Evolutionary conservation across 345 rosid genomes (phyloP).

Genomic region (Passiflora organensis): DNA sequence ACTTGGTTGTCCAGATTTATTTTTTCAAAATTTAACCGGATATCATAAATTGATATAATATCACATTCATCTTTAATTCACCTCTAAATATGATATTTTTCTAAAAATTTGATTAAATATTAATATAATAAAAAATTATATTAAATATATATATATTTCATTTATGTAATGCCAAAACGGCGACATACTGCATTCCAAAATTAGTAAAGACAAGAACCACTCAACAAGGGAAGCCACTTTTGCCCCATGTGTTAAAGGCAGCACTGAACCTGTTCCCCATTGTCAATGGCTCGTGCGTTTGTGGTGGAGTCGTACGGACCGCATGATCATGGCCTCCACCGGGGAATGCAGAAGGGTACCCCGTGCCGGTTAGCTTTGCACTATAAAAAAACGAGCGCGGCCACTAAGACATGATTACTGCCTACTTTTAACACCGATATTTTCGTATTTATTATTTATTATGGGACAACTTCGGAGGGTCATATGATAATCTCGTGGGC

Average conservation of each 20-base stretch:
- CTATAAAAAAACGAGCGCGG: background rate
- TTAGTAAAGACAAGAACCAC: too few relatives aligned
- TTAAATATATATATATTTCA: too few relatives aligned
- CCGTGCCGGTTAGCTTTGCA: background rate
- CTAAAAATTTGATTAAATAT: too few relatives aligned
- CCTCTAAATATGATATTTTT: too few relatives aligned
- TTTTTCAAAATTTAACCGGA: too few relatives aligned
- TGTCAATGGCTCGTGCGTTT: background rate
- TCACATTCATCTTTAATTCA: too few relatives aligned
- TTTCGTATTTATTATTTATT: background rate
- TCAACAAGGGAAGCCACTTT: background rate
- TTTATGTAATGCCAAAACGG: too few relatives aligned
- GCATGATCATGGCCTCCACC: background rate
- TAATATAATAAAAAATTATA: too few relatives aligned
- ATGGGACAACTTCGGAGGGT: background rate
- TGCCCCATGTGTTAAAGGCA: background rate
- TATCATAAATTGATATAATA: too few relatives aligned
- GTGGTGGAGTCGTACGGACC: slow-evolving; percentile 1
- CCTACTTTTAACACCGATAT: slow-evolving; percentile 15
- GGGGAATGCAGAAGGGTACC: background rate
- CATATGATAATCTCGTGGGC: background rate
- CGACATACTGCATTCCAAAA: too few relatives aligned
- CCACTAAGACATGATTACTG: background rate
- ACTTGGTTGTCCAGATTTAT: too few relatives aligned
- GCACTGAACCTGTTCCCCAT: slow-evolving; percentile 13